phyloP scores from a whole-genome alignment of 257 asterid species.

The Solanum pinnatisectum region DNA sequence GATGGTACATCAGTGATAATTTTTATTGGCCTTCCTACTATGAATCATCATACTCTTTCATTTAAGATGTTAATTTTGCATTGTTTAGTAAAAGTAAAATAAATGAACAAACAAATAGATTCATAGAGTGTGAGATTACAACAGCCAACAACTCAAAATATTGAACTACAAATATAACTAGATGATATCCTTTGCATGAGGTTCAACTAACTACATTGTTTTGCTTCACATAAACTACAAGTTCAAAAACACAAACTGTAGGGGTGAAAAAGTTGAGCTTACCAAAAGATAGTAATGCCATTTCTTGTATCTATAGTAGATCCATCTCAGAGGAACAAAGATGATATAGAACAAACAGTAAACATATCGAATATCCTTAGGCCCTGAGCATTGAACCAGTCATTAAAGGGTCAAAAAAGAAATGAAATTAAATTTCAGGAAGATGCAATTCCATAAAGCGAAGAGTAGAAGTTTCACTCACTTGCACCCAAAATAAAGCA shows the following conservation, averaged over 20 bases:
- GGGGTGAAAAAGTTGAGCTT: constrained; percentile 7
- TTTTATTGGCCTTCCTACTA: neutral
- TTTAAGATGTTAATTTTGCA: neutral
- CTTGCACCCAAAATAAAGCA: constrained; percentile 97
- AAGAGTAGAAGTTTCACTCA: constrained; percentile 21
- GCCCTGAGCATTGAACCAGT: constrained; percentile 43
- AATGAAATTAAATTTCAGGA: neutral
- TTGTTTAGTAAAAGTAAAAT: neutral
- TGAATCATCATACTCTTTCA: neutral
- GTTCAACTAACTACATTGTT: neutral
- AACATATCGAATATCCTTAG: constrained; percentile 78
- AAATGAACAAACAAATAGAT: neutral
- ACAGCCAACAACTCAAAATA: neutral
- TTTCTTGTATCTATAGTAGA: constrained; percentile 90
- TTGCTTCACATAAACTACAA: neutral
- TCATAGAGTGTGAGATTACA: neutral
- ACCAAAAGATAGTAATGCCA: constrained; percentile 99
- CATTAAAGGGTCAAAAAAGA: too few species aligned
- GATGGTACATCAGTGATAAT: neutral
- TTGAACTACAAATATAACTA: neutral
- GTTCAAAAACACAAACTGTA: neutral
- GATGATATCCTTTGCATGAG: neutral
- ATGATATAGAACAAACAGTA: constrained; percentile 77
- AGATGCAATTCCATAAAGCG: neutral
- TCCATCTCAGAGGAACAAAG: constrained; percentile 98